A percentile compares a stretch with the other conserved stretches of the same genome.
These are phyloP conservation scores for Rosa rugosa DNA, from an alignment of 306 rosid genomes.

Conservation along the genomic window DNA sequence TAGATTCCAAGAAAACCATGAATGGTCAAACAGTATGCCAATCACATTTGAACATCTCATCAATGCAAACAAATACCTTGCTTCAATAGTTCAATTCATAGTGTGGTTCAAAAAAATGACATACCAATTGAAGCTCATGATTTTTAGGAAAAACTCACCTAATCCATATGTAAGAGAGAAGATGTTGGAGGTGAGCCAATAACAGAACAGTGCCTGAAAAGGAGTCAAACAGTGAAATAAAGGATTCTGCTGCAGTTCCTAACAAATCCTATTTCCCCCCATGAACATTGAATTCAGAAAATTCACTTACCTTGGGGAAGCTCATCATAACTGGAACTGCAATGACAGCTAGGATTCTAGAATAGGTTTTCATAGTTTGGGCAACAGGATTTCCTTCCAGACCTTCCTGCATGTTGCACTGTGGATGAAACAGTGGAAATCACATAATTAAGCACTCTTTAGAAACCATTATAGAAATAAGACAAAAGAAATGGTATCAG, in stretches of 20 bases:
- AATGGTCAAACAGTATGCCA: not conserved
- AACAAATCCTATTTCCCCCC: not conserved
- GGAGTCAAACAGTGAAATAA: slow-evolving; percentile 1
- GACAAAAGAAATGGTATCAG: not conserved
- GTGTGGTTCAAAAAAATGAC: not conserved
- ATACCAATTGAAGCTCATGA: not conserved
- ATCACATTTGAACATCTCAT: not conserved
- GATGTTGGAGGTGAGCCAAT: slow-evolving; percentile 85
- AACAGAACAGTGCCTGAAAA: slow-evolving; percentile 91
- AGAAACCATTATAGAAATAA: slow-evolving; percentile 4
- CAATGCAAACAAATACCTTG: not conserved
- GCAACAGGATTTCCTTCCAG: slow-evolving; percentile 91
- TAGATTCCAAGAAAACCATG: not conserved
- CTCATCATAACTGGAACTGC: slow-evolving; percentile 80
- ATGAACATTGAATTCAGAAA: slow-evolving; percentile 8
- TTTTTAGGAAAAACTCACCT: slow-evolving; percentile 50
- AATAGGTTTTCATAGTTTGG: slow-evolving; percentile 70
- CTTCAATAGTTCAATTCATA: not conserved
- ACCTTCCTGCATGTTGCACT: slow-evolving; percentile 91
- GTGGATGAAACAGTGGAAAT: slow-evolving; percentile 25
- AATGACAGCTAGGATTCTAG: slow-evolving; percentile 75
- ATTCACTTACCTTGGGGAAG: slow-evolving; percentile 68
- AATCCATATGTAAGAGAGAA: slow-evolving; percentile 71
- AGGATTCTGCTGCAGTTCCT: not conserved
- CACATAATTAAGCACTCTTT: not conserved